Conservation (phyloP, 148 eudicot species). For the Rheum nobile region DNA sequence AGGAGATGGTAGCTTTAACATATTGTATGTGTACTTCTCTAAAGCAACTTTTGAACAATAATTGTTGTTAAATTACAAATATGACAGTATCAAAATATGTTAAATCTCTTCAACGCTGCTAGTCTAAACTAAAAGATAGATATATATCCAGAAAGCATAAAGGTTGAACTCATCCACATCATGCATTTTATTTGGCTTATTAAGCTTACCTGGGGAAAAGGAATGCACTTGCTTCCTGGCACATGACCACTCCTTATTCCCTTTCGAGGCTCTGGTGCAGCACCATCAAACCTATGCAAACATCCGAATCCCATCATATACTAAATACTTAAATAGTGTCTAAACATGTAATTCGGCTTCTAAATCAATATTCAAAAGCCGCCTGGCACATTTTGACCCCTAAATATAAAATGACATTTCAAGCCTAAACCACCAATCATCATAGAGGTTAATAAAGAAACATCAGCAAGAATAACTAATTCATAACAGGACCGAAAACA, state of each 20-base stretch:
- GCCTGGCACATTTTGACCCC: background rate
- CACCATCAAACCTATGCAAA: slow-evolving; percentile 71
- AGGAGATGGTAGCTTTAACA: background rate
- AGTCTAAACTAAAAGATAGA: background rate
- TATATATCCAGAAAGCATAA: background rate
- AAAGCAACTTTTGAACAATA: background rate
- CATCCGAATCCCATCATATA: slow-evolving; percentile 14
- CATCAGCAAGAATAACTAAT: background rate
- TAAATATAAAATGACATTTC: background rate
- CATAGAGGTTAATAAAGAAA: background rate
- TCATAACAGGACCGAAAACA: background rate
- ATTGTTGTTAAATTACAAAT: background rate
- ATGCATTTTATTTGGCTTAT: slow-evolving; percentile 1
- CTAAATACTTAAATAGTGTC: background rate
- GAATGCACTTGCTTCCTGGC: slow-evolving; percentile 93
- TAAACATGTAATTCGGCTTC: background rate
- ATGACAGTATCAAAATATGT: background rate
- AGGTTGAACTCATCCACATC: background rate
- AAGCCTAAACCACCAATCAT: background rate
- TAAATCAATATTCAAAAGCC: background rate
- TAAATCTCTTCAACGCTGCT: background rate
- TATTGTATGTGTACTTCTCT: no score
- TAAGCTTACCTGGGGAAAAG: slow-evolving; percentile 54
- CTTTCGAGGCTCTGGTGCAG: slow-evolving; percentile 87
- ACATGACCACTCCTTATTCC: slow-evolving; percentile 95